phyloP scores from a whole-genome alignment of 805 yeast species.

The Pichia insulana region DNA sequence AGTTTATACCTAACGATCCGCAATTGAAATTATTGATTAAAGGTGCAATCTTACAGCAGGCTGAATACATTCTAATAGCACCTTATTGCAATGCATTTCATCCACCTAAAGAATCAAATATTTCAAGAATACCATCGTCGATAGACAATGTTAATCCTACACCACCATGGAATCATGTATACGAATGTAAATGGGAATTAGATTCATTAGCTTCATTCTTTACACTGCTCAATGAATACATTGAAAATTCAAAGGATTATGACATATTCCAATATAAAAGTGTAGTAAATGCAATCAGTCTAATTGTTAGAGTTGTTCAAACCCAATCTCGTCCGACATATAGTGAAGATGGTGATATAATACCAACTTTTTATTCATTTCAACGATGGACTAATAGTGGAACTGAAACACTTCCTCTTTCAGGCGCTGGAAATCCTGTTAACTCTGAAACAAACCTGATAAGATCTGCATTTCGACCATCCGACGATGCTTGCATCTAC shows the following conservation, averaged over 20 bases:
- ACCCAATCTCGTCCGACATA: slow-evolving; percentile 60
- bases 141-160: slow-evolving; percentile 59
- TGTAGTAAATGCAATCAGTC: slow-evolving; percentile 55
- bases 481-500: slow-evolving; percentile 77
- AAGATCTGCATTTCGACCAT: slow-evolving; percentile 81
- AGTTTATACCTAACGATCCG: slow-evolving; percentile 44
- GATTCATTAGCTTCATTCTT: slow-evolving; percentile 81
- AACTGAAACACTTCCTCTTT: slow-evolving; percentile 69
- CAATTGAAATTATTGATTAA: slow-evolving; percentile 42
- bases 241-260: slow-evolving; percentile 41
- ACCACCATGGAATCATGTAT: slow-evolving; percentile 64
- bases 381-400: slow-evolving; percentile 68
- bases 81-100: slow-evolving; percentile 93
- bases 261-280: slow-evolving; percentile 35
- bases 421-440: slow-evolving; percentile 82
- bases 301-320: slow-evolving; percentile 41
- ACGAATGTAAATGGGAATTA: slow-evolving; percentile 85
- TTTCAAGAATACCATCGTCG: slow-evolving; percentile 42
- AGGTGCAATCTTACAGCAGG: slow-evolving; percentile 81
- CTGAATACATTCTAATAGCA: slow-evolving; percentile 46
- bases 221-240: slow-evolving; percentile 66
- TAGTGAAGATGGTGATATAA: slow-evolving; percentile 39
- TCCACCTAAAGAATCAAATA: slow-evolving; percentile 54
- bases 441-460: slow-evolving; percentile 59
- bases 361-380: slow-evolving; percentile 52